phyloP scores from a whole-genome alignment of 257 asterid genomes.

The Nicotiana noctiflora region DNA sequence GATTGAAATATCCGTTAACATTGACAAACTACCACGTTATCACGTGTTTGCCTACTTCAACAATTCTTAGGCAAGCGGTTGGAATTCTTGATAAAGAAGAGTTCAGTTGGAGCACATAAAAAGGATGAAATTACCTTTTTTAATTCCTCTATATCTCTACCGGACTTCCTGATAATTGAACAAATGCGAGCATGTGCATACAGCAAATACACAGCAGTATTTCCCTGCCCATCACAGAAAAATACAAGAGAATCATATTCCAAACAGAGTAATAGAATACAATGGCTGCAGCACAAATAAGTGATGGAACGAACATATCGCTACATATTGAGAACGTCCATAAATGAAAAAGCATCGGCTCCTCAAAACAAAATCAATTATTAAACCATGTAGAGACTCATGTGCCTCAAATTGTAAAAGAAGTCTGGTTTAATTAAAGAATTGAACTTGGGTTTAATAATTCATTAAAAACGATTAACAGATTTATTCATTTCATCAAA shows the following conservation, averaged over 20 bases:
- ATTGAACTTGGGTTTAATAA: background rate
- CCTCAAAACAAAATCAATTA: background rate
- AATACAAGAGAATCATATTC: background rate
- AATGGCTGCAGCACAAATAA: background rate
- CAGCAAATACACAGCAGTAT: constrained; percentile 89
- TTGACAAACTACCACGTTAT: background rate
- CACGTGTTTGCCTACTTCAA: background rate
- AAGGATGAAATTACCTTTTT: constrained; percentile 44
- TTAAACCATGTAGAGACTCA: background rate
- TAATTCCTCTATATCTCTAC: constrained; percentile 70
- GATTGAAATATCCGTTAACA: background rate
- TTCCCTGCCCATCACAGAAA: constrained; percentile 60
- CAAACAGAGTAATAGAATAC: background rate
- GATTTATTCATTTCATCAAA: background rate
- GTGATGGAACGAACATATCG: background rate
- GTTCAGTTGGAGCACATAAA: background rate
- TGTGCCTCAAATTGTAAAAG: background rate
- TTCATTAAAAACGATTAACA: background rate
- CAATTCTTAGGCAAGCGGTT: background rate
- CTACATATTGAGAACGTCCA: background rate
- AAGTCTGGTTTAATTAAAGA: background rate
- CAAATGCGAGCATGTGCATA: constrained; percentile 98
- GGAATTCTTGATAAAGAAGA: background rate
- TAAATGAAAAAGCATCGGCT: background rate
- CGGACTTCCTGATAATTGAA: constrained; percentile 88